Conservation (phyloP, 768 basidiomycete species). For the Tricholoma bakamatsutake region DNA sequence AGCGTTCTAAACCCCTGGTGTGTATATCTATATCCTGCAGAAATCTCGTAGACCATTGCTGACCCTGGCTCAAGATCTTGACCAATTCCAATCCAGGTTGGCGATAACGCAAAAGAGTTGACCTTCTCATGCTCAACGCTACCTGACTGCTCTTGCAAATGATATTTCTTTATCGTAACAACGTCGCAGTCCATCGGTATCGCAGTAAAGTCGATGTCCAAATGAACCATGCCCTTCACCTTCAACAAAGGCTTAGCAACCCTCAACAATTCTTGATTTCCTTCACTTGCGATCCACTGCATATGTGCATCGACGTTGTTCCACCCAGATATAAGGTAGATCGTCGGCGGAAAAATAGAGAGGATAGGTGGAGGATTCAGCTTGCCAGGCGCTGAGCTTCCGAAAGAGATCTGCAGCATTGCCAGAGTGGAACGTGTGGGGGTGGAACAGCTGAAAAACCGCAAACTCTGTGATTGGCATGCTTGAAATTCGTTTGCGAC, state of each 20-base stretch:
- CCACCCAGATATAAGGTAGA: constrained; percentile 44
- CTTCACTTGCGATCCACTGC: constrained; percentile 34
- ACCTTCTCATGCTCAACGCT: neutral
- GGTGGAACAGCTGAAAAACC: constrained; percentile 27
- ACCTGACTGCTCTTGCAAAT: neutral
- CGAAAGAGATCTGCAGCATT: constrained; percentile 24
- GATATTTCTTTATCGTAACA: constrained; percentile 5
- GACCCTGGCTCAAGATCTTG: neutral
- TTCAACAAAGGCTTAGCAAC: constrained; percentile 24
- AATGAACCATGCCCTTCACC: constrained; percentile 31
- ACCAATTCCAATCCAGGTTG: neutral
- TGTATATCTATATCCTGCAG: neutral
- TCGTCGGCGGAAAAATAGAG: constrained; percentile 25
- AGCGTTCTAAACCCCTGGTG: neutral
- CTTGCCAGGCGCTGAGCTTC: constrained; percentile 28
- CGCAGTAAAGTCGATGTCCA: constrained; percentile 32
- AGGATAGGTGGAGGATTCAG: constrained; percentile 34
- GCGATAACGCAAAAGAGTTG: neutral
- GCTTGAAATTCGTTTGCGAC: neutral
- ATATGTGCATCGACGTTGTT: constrained; percentile 32
- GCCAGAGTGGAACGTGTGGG: constrained; percentile 23
- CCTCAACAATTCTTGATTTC: constrained; percentile 32
- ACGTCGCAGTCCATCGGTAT: constrained; percentile 14
- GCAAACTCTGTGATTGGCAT: constrained; percentile 44
- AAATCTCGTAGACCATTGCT: neutral